Conservation (phyloP, 805 yeast species). For the Lipomyces orientalis region DNA sequence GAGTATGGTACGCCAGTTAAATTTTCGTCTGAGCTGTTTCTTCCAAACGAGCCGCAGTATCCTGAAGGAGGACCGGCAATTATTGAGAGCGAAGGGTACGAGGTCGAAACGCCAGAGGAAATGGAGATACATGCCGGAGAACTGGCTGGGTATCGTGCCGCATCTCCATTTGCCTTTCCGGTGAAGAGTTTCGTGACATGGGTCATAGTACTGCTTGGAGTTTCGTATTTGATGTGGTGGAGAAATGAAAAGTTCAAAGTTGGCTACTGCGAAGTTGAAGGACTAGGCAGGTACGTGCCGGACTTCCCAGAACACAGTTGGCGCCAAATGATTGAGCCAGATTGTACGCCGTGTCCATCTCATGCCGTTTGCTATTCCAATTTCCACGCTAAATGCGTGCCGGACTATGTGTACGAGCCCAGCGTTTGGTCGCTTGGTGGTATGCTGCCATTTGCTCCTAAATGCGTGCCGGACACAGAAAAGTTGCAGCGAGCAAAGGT, state of each 20-base stretch:
- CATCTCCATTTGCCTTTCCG: conserved; percentile 21
- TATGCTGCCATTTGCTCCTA: conserved; percentile 63
- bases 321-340: conserved; percentile 53
- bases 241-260: conserved; percentile 13
- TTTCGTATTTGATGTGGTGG: conserved; percentile 23
- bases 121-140: conserved; percentile 10
- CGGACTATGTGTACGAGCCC: conserved; percentile 60
- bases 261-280: conserved; percentile 31
- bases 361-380: conserved; percentile 75
- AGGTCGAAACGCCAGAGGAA: conserved; percentile 21
- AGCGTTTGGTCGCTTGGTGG: conserved; percentile 65
- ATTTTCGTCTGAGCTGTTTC: conserved; percentile 17
- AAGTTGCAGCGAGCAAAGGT: conserved; percentile 70
- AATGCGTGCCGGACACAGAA: conserved; percentile 75
- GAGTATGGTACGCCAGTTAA: conserved; percentile 2
- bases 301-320: conserved; percentile 7
- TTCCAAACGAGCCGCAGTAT: conserved; percentile 6
- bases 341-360: conserved; percentile 78
- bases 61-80: conserved; percentile 5
- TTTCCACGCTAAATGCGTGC: conserved; percentile 69
- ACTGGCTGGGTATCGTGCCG: conserved; percentile 10
- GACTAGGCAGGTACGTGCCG: conserved; percentile 14
- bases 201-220: conserved; percentile 6
- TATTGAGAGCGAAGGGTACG: conserved; percentile 7
- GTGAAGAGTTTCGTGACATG: conserved; percentile 13